Percentiles rank a stretch among this genome's conserved stretches.
These are phyloP conservation scores for Cystobasidium sp. DNA, from an alignment of 1,284 basidiomycete species.

Conservation along the genomic window DNA sequence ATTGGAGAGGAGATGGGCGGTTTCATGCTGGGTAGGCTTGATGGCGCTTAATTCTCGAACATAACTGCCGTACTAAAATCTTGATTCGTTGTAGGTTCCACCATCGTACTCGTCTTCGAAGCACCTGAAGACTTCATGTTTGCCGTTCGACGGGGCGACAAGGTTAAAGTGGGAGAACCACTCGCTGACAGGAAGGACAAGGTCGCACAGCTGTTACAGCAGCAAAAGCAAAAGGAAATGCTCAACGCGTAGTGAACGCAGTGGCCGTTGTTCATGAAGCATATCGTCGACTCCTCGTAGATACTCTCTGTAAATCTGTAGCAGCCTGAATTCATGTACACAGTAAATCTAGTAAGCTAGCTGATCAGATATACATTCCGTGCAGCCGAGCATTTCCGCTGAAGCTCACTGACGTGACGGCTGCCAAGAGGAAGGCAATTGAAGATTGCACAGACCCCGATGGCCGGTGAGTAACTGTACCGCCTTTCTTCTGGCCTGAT, in stretches of 20 bases:
- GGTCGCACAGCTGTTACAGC: conserved; percentile 17
- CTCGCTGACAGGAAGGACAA: conserved; percentile 55
- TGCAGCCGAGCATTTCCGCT: no score
- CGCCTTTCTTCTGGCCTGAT: no score
- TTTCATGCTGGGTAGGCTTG: conserved; percentile 71
- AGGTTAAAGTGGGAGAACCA: conserved; percentile 83
- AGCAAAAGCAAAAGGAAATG: conserved; percentile 35
- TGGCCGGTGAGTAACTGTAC: no score
- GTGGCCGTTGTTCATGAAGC: no score
- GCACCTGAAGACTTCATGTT: conserved; percentile 86
- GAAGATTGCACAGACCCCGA: no score
- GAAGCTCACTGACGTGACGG: no score
- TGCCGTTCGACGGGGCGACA: conserved; percentile 76
- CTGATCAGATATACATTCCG: no score
- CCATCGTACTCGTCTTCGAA: conserved; percentile 96
- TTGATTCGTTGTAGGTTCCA: conserved; percentile 64
- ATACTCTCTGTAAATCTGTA: no score
- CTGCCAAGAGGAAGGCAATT: no score
- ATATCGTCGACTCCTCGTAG: no score
- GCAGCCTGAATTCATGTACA: no score
- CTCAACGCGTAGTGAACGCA: background rate
- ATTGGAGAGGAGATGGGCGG: conserved; percentile 96
- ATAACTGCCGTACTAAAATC: background rate
- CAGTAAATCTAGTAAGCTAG: no score
- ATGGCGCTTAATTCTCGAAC: background rate